These are phyloP conservation scores for Fusarium avenaceum DNA, from an alignment of 2,329 filamentous ascomycete genomes.

Conservation along the genomic window DNA sequence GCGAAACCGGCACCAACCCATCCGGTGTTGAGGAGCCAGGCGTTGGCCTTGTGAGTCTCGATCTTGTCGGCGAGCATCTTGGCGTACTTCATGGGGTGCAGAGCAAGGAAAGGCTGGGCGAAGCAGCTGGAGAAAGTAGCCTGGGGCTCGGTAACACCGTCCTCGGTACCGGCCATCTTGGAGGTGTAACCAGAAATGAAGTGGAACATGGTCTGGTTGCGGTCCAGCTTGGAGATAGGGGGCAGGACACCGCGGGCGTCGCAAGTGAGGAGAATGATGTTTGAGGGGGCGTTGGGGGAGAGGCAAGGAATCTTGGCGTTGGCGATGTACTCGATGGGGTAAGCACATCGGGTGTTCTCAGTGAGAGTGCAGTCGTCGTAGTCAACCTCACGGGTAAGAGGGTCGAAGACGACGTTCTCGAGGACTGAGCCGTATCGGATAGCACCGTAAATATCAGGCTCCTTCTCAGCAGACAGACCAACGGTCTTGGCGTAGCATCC, in stretches of 20 bases:
- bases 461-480: conserved; percentile 97
- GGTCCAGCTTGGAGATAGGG: conserved; percentile 96
- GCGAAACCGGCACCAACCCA: conserved; percentile 94
- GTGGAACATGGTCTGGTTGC: conserved; percentile 99
- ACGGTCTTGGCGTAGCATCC: conserved; percentile 99
- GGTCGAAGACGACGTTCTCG: conserved; percentile 99
- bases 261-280: conserved; percentile 98
- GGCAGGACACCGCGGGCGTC: conserved; percentile 97
- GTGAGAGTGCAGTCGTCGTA: conserved; percentile 96
- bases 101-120: conserved; percentile 97
- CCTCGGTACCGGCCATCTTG: conserved; percentile 99
- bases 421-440: conserved; percentile 97
- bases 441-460: conserved; percentile 96
- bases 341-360: conserved; percentile 98
- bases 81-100: conserved; percentile 99
- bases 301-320: conserved; percentile 99
- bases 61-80: conserved; percentile 99
- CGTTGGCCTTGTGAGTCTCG: conserved; percentile 91
- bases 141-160: conserved; percentile 95
- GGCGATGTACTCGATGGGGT: conserved; percentile 98
- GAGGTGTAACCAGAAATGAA: conserved; percentile 99
- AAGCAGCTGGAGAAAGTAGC: conserved; percentile 99
- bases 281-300: conserved; percentile 87
- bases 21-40: conserved; percentile 98
- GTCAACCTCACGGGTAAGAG: conserved; percentile 88